Conservation (phyloP, 306 rosid genomes). For the Quercus engelmannii region DNA sequence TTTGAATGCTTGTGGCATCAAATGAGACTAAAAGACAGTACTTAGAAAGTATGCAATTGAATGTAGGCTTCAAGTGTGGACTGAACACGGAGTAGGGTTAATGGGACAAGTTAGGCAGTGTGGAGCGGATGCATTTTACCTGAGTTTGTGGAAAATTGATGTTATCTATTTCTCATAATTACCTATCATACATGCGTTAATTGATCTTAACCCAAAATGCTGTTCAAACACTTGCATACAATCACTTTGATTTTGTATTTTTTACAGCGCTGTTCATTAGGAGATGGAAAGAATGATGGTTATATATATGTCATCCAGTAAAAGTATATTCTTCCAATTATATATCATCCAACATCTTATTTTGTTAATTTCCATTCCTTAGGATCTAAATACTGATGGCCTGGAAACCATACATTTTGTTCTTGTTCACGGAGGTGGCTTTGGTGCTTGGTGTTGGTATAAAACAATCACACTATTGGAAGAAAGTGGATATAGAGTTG, state of each 20-base stretch:
- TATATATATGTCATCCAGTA: neutral
- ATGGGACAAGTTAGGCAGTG: too few relatives aligned
- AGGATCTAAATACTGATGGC: conserved; percentile 72
- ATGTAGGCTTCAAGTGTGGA: too few relatives aligned
- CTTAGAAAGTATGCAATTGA: too few relatives aligned
- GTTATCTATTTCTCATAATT: neutral
- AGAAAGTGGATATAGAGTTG: conserved; percentile 75
- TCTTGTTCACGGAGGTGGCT: conserved; percentile 98
- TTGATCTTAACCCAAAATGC: neutral
- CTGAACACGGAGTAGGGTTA: too few relatives aligned
- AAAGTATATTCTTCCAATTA: neutral
- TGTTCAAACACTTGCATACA: neutral
- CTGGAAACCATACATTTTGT: conserved; percentile 85
- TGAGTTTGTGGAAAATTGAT: neutral
- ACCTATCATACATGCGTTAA: neutral
- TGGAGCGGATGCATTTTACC: too few relatives aligned
- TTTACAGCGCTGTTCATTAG: neutral
- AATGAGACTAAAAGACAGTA: too few relatives aligned
- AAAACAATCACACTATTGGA: conserved; percentile 90
- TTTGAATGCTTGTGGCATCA: too few relatives aligned
- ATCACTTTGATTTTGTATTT: neutral
- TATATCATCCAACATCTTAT: neutral
- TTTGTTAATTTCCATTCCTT: neutral
- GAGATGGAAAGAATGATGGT: neutral
- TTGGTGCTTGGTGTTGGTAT: conserved; percentile 99